These are phyloP conservation scores for Fusarium burgessii DNA, from an alignment of 2,329 filamentous ascomycete genomes.

Conservation along the genomic window DNA sequence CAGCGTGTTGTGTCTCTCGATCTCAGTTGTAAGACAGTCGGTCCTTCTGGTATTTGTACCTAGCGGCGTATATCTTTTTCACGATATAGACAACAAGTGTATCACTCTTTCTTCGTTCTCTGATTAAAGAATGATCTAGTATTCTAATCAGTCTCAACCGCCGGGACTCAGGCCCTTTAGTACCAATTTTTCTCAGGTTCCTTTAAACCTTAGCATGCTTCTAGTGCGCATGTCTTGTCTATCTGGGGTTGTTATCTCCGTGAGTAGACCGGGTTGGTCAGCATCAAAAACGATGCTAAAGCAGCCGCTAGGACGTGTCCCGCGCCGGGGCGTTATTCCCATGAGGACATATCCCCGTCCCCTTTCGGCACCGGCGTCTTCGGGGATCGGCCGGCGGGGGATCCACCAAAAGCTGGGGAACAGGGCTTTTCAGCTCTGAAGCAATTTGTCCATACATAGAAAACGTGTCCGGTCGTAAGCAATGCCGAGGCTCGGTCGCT, in stretches of 20 bases:
- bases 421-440: constrained; percentile 13
- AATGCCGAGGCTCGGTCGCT: constrained; percentile 20
- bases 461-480: constrained; percentile 9
- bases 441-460: constrained; percentile 4
- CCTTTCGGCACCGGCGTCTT: constrained; percentile 28
- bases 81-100: background rate
- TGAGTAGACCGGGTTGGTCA: constrained; percentile 15
- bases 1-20: background rate
- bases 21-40: constrained; percentile 5
- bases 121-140: background rate
- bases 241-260: constrained; percentile 35
- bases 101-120: background rate
- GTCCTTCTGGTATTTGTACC: constrained; percentile 8
- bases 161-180: background rate
- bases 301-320: constrained; percentile 5
- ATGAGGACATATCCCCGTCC: constrained; percentile 44
- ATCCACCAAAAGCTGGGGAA: constrained; percentile 15
- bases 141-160: background rate
- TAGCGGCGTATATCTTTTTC: constrained; percentile 1
- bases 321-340: constrained; percentile 40
- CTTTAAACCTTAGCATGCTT: background rate
- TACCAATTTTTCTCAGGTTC: background rate
- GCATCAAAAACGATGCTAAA: constrained; percentile 2
- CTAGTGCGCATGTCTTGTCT: constrained; percentile 27
- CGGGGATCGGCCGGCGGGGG: constrained; percentile 36